Evolutionary conservation across 345 rosid genomes (phyloP).

Genomic region (Gynandropsis gynandra): DNA sequence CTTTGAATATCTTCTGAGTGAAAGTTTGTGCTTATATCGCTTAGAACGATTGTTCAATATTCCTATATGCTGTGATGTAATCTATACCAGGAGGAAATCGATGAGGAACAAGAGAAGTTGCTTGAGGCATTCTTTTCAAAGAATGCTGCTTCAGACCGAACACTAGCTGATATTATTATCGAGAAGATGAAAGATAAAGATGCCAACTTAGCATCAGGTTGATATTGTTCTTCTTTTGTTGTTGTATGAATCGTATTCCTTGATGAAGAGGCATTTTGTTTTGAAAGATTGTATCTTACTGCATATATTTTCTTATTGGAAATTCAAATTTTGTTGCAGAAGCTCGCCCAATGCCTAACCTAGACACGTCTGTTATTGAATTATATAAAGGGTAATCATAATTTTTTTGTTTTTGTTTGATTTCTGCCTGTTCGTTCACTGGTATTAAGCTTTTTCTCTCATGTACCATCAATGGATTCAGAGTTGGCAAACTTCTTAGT

Average conservation of each 20-base stretch:
- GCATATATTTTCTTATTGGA: conserved; percentile 3
- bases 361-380: conserved; percentile 57
- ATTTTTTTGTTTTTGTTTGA: neutral
- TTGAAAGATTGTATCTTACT: neutral
- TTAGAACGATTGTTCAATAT: neutral
- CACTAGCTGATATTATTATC: conserved; percentile 73
- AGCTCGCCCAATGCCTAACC: conserved; percentile 51
- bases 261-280: no score
- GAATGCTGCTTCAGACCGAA: conserved; percentile 56
- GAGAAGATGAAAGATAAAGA: conserved; percentile 57
- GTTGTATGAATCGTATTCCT: no score
- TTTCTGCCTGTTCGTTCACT: neutral
- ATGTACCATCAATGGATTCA: conserved; percentile 16
- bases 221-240: neutral
- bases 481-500: conserved; percentile 67
- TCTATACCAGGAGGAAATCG: conserved; percentile 49
- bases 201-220: conserved; percentile 58
- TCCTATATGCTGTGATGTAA: neutral
- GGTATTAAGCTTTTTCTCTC: neutral
- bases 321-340: conserved; percentile 38
- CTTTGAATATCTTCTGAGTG: neutral
- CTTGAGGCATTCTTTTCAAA: conserved; percentile 70
- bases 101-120: conserved; percentile 76
- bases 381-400: conserved; percentile 62
- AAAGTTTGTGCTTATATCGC: neutral